phyloP scores from a whole-genome alignment of 345 rosid genomes.

The Excoecaria cochinchinensis region DNA sequence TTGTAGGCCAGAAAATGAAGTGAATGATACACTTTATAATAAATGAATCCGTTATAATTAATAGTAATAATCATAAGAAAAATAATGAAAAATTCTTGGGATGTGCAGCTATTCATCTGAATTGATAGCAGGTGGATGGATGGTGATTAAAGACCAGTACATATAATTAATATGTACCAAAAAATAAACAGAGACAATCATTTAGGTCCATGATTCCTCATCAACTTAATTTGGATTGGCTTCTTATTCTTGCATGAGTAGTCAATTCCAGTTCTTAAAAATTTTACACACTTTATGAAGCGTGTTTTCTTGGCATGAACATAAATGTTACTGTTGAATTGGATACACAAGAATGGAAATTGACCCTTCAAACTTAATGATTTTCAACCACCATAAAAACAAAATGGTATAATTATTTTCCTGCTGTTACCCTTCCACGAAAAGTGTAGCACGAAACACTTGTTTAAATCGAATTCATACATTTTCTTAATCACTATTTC shows the following conservation, averaged over 20 bases:
- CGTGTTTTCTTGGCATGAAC: background rate
- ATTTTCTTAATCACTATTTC: no score
- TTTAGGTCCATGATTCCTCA: background rate
- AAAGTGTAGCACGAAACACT: background rate
- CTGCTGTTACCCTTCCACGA: background rate
- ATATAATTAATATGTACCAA: background rate
- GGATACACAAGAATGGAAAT: background rate
- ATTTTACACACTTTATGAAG: background rate
- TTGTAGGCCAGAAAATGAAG: background rate
- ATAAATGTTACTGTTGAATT: background rate
- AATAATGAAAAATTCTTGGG: background rate
- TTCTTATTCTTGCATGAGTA: background rate
- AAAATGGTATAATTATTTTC: background rate
- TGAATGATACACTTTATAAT: background rate
- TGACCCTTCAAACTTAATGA: conserved; percentile 3
- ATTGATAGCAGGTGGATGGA: background rate
- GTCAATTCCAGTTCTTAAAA: conserved; percentile 1
- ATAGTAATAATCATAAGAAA: background rate
- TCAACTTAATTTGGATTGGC: background rate
- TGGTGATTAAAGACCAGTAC: background rate
- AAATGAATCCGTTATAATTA: no score
- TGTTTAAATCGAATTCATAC: no score
- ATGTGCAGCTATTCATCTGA: background rate
- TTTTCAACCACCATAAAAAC: background rate
- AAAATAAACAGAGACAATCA: background rate